phyloP scores from a whole-genome alignment of 1,139 yeast species.

The Debaryomyces robertsiae region DNA sequence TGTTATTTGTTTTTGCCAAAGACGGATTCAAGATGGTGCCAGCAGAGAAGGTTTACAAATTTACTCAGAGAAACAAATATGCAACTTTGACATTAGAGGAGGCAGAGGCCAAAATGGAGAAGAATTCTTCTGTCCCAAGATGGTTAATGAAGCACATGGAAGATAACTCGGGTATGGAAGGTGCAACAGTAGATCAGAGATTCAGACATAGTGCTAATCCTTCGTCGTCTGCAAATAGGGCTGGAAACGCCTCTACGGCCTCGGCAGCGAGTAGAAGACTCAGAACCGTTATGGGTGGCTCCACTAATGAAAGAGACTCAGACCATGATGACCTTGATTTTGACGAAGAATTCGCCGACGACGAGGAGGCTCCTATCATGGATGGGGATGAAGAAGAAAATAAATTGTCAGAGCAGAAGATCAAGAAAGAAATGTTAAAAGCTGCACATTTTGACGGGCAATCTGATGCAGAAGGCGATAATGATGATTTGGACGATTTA shows the following conservation, averaged over 20 bases:
- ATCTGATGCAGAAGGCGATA: constrained; percentile 58
- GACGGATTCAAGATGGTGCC: constrained; percentile 94
- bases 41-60: constrained; percentile 88
- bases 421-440: constrained; percentile 86
- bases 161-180: constrained; percentile 53
- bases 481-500: constrained; percentile 64
- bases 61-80: constrained; percentile 90
- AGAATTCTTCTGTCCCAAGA: constrained; percentile 76
- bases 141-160: constrained; percentile 95
- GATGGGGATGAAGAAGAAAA: constrained; percentile 97
- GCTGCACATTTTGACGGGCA: constrained; percentile 76
- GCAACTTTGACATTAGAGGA: constrained; percentile 94
- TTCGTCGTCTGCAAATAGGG: constrained; percentile 20
- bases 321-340: constrained; percentile 93
- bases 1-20: constrained; percentile 79
- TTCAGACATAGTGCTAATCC: constrained; percentile 34
- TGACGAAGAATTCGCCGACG: constrained; percentile 97
- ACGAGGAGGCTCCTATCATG: constrained; percentile 97
- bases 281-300: constrained; percentile 58
- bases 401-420: constrained; percentile 82
- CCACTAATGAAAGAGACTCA: constrained; percentile 60
- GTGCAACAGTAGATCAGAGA: constrained; percentile 49
- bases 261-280: constrained; percentile 39
- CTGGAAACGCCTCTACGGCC: constrained; percentile 11
- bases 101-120: constrained; percentile 94